Conservation (phyloP, 495 filamentous ascomycete species). For the Chlorociboria aeruginascens region DNA sequence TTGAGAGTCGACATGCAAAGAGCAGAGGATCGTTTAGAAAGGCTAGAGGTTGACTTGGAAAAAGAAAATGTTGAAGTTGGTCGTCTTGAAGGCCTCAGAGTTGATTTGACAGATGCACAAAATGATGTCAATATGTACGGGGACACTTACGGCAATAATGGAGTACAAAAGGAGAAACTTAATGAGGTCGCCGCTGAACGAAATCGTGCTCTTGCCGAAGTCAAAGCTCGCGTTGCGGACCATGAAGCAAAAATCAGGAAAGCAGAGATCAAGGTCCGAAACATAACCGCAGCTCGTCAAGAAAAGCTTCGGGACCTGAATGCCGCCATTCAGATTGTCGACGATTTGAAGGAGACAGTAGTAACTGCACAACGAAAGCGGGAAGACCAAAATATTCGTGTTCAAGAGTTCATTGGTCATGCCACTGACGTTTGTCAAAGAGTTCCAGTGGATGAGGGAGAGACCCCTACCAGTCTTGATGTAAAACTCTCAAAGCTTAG, state of each 20-base stretch:
- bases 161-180: conserved; percentile 36
- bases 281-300: conserved; percentile 36
- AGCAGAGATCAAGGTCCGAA: conserved; percentile 42
- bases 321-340: conserved; percentile 38
- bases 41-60: conserved; percentile 48
- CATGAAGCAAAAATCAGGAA: conserved; percentile 37
- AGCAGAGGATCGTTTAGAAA: conserved; percentile 43
- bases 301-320: conserved; percentile 56
- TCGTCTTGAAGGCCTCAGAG: conserved; percentile 45
- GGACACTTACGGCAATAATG: conserved; percentile 39
- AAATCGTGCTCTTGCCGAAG: conserved; percentile 29
- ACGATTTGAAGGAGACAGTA: conserved; percentile 36
- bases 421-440: conserved; percentile 47
- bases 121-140: conserved; percentile 33
- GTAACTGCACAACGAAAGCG: conserved; percentile 31
- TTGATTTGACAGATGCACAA: conserved; percentile 28
- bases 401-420: conserved; percentile 43
- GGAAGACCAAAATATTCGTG: conserved; percentile 30
- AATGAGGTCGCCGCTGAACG: conserved; percentile 29
- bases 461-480: conserved; percentile 51
- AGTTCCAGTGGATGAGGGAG: conserved; percentile 53
- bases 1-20: conserved; percentile 44
- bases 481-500: conserved; percentile 48
- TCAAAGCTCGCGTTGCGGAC: conserved; percentile 29
- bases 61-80: conserved; percentile 47